Evolutionary conservation across 768 basidiomycete species (phyloP).

Genomic region (Neoboletus magnificus): DNA sequence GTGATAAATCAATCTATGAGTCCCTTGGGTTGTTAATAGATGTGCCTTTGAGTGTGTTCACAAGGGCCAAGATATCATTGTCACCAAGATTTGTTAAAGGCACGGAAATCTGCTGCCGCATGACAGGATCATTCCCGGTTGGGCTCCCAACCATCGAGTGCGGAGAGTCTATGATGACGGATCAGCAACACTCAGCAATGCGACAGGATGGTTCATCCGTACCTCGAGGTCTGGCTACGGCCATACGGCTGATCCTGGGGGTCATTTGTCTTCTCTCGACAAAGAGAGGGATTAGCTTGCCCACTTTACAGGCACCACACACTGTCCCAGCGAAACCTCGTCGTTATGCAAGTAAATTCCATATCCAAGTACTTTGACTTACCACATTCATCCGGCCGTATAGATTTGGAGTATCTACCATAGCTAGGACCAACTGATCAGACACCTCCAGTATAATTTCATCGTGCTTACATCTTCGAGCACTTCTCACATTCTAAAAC

Average conservation of each 20-base stretch:
- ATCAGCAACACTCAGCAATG: background rate
- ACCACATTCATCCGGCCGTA: conserved; percentile 63
- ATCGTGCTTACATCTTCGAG: conserved; percentile 49
- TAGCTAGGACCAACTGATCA: conserved; percentile 43
- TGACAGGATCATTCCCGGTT: background rate
- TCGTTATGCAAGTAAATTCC: background rate
- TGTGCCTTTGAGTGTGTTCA: conserved; percentile 9
- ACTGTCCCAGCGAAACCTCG: conserved; percentile 35
- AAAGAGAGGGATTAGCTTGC: conserved; percentile 59
- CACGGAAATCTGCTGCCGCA: background rate
- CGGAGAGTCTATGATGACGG: conserved; percentile 17
- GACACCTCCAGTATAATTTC: background rate
- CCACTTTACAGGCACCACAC: conserved; percentile 63
- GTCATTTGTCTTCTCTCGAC: conserved; percentile 33
- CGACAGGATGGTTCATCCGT: background rate
- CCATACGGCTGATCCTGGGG: conserved; percentile 42
- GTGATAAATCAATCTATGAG: background rate
- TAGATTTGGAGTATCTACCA: conserved; percentile 72
- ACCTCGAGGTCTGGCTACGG: conserved; percentile 47
- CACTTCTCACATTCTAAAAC: conserved; percentile 60
- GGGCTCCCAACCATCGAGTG: background rate
- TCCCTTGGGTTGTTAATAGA: conserved; percentile 4
- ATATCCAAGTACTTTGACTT: conserved; percentile 21
- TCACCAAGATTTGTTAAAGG: conserved; percentile 1
- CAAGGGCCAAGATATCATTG: conserved; percentile 8